Base-by-base conservation (phyloP, 768 basidiomycete species). In the Suillus subalutaceus region DNA sequence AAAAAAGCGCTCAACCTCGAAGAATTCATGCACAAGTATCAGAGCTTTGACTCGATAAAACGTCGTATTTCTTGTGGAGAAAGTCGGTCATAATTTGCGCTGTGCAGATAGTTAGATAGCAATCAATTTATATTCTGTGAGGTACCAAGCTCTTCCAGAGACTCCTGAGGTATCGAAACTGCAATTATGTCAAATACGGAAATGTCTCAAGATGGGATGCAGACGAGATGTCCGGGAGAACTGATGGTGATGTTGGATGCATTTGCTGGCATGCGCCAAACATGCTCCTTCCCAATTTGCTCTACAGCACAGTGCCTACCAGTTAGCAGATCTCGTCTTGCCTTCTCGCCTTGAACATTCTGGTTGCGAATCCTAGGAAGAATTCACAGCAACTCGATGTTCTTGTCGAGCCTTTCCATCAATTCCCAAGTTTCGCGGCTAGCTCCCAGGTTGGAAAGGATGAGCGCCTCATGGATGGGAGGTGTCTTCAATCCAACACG, bases 401-500 rank as follows among this genome's bases (percentile, higher is more conserved):
- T 10, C 18, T 70, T 66, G 30, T 79, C 74, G 50, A 77, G 30
- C 38, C 23, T 62, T 20, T 69, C 72, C 58, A 77, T 50, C 30
- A 72, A n/a, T 53, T 66, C 69, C 77, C 78, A 77, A 6, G 64
- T 67, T 64, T 78, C 75, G 20, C 56, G 56, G 7, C 69, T 9
- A 3, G 70, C n/a, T 30, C 63, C n/a, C 7, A 70, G 72, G 62
- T 89, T 89, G 0, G 81, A 77, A 74, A 91, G 91, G 23, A 84
- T 79, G 4, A 85, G 73, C 3, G 85, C 88, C 75, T 94, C 93
- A 70, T 87, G 88, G 6, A 90, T 67, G 2, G 82, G 82, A 2
- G 87, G 77, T 83, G 84, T 92, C 75, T 92, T 93, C 48, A 94
- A 84, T 52, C 73, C 80, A 12, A 87, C 81, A 1, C 79, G 75